A percentile compares a stretch with the other conserved stretches of the same genome.
These are phyloP conservation scores for Umbelopsis isabellina DNA, from an alignment of 192 early-diverging fungal species.

Conservation along the genomic window DNA sequence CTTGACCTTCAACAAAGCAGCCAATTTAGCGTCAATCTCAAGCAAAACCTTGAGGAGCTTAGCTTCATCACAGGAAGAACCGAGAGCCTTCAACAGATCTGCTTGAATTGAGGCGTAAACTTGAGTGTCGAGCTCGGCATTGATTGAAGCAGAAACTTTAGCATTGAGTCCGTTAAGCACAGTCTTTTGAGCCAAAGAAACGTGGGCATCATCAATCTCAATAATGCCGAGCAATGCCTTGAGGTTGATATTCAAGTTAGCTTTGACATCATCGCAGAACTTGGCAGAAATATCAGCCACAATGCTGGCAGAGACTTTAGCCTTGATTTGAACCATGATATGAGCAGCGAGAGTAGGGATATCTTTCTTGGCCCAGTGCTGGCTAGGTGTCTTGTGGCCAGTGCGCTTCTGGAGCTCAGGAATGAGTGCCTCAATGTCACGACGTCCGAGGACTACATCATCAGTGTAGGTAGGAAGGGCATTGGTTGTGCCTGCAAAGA, in stretches of 20 bases:
- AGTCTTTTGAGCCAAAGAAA: neutral
- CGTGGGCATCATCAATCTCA: slow-evolving; percentile 16
- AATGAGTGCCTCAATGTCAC: slow-evolving; percentile 5
- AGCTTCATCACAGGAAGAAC: neutral
- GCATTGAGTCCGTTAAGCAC: slow-evolving; percentile 22
- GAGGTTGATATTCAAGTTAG: slow-evolving; percentile 25
- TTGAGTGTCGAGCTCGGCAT: slow-evolving; percentile 19
- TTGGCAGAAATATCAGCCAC: slow-evolving; percentile 29
- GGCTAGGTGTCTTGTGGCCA: neutral
- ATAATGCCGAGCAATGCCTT: slow-evolving; percentile 18
- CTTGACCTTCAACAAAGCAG: slow-evolving; percentile 7
- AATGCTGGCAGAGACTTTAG: slow-evolving; percentile 31
- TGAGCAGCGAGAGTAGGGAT: slow-evolving; percentile 21
- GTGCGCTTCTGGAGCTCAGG: slow-evolving; percentile 5
- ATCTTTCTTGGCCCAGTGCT: slow-evolving; percentile 5
- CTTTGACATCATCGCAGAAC: slow-evolving; percentile 27
- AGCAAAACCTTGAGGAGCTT: slow-evolving; percentile 19
- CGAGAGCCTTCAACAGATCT: slow-evolving; percentile 15
- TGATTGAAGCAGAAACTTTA: slow-evolving; percentile 13
- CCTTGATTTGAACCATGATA: slow-evolving; percentile 30
- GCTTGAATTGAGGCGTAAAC: slow-evolving; percentile 26
- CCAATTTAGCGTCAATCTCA: slow-evolving; percentile 23
- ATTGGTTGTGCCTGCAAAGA: slow-evolving; percentile 16
- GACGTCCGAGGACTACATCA: slow-evolving; percentile 14
- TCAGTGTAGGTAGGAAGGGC: neutral